phyloP scores from a whole-genome alignment of 2,329 filamentous ascomycete genomes.

The Fusarium sp. region DNA sequence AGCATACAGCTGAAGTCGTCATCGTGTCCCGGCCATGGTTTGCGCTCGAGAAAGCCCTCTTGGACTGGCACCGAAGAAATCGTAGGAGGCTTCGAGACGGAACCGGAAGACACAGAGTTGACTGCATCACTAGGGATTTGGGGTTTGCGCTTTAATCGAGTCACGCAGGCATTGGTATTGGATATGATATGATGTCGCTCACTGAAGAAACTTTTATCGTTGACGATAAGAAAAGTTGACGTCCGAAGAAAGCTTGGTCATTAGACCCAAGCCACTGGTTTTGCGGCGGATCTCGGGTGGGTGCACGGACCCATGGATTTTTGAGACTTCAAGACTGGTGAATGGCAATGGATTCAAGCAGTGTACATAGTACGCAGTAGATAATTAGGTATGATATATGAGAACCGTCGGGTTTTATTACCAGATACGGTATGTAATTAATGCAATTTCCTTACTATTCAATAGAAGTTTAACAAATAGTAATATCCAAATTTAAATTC shows the following conservation, averaged over 20 bases:
- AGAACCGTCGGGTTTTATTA: too few species aligned
- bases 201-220: slow-evolving; percentile 32
- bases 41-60: slow-evolving; percentile 68
- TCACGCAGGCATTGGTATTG: slow-evolving; percentile 39
- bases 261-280: slow-evolving; percentile 28
- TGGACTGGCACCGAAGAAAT: slow-evolving; percentile 80
- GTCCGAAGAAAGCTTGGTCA: slow-evolving; percentile 40
- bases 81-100: slow-evolving; percentile 74
- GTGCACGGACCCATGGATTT: slow-evolving; percentile 24
- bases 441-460: too few species aligned
- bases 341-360: too few species aligned
- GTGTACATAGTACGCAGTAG: too few species aligned
- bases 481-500: neutral
- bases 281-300: slow-evolving; percentile 15
- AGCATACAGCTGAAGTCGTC: slow-evolving; percentile 33
- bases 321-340: neutral
- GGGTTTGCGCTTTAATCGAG: slow-evolving; percentile 13
- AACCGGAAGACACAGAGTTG: slow-evolving; percentile 60
- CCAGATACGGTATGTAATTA: too few species aligned
- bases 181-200: slow-evolving; percentile 13
- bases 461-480: too few species aligned
- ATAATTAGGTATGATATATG: too few species aligned
- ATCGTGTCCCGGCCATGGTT: slow-evolving; percentile 53
- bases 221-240: slow-evolving; percentile 39
- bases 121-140: slow-evolving; percentile 59